Evolutionary conservation across 768 basidiomycete genomes (phyloP).

Genomic region (Tephrocybe sp.): DNA sequence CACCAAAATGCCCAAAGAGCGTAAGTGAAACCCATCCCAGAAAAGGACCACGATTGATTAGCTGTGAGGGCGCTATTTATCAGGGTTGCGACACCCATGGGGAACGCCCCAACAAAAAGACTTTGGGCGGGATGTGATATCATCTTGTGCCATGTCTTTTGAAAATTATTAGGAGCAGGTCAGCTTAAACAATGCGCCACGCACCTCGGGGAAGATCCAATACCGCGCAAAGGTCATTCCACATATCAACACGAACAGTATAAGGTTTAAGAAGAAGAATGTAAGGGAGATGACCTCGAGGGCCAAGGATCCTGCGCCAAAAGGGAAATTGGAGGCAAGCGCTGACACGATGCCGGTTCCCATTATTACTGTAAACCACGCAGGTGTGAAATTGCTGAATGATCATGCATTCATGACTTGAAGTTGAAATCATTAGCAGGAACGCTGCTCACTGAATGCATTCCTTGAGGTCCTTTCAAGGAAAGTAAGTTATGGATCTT

Average conservation of each 20-base stretch:
- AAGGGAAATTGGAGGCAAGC: slow-evolving; percentile 48
- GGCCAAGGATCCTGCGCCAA: slow-evolving; percentile 31
- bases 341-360: slow-evolving; percentile 50
- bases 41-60: slow-evolving; percentile 45
- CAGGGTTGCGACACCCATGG: slow-evolving; percentile 62
- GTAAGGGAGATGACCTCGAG: slow-evolving; percentile 38
- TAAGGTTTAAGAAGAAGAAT: slow-evolving; percentile 59
- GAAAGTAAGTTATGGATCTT: slow-evolving; percentile 11
- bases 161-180: background rate
- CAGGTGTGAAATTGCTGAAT: slow-evolving; percentile 42
- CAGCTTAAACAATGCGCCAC: slow-evolving; percentile 5
- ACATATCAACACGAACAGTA: slow-evolving; percentile 50
- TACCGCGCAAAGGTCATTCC: slow-evolving; percentile 48
- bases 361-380: slow-evolving; percentile 58
- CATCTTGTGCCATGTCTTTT: slow-evolving; percentile 37
- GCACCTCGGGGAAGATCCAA: slow-evolving; percentile 45
- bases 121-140: slow-evolving; percentile 43
- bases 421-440: background rate
- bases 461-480: slow-evolving; percentile 28
- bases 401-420: background rate
- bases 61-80: slow-evolving; percentile 47
- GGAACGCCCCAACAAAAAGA: slow-evolving; percentile 43
- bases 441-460: slow-evolving; percentile 27
- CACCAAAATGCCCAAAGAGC: slow-evolving; percentile 68
- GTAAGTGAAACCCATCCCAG: slow-evolving; percentile 51